A percentile compares a stretch with the other conserved stretches of the same genome.
phyloP scores from a whole-genome alignment of 179 eudicot genomes.

The Vitellaria paradoxa region DNA sequence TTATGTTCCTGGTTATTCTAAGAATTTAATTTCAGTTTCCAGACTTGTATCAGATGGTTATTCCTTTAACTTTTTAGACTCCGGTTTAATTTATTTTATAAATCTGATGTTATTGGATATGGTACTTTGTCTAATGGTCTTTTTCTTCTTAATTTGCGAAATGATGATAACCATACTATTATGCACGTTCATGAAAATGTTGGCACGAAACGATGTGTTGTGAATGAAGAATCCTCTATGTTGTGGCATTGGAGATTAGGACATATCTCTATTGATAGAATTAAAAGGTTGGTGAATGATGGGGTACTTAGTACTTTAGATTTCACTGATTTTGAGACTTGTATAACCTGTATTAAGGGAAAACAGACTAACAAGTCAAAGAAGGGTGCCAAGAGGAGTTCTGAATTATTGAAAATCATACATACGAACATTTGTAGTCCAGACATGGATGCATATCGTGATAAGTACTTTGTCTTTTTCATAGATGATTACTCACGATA shows the following conservation, averaged over 20 bases:
- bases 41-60: conserved; percentile 18
- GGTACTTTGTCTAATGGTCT: not conserved
- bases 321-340: not conserved
- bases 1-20: conserved; percentile 13
- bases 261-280: conserved; percentile 18
- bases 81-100: conserved; percentile 7
- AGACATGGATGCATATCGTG: too few relatives aligned
- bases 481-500: not conserved
- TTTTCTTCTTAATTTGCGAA: not conserved
- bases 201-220: conserved; percentile 9
- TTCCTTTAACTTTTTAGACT: conserved; percentile 13
- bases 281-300: conserved; percentile 20
- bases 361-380: not conserved
- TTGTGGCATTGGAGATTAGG: conserved; percentile 20
- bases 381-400: not conserved
- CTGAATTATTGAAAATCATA: not conserved
- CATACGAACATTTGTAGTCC: too few relatives aligned
- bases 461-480: too few relatives aligned
- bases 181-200: not conserved
- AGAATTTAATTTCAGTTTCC: conserved; percentile 15
- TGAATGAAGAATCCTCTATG: conserved; percentile 19
- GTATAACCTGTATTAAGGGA: not conserved
- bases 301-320: conserved; percentile 13
- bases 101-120: not conserved
- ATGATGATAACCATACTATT: not conserved